phyloP scores from a whole-genome alignment of 1,284 basidiomycete species.

The Waitea zeae region DNA sequence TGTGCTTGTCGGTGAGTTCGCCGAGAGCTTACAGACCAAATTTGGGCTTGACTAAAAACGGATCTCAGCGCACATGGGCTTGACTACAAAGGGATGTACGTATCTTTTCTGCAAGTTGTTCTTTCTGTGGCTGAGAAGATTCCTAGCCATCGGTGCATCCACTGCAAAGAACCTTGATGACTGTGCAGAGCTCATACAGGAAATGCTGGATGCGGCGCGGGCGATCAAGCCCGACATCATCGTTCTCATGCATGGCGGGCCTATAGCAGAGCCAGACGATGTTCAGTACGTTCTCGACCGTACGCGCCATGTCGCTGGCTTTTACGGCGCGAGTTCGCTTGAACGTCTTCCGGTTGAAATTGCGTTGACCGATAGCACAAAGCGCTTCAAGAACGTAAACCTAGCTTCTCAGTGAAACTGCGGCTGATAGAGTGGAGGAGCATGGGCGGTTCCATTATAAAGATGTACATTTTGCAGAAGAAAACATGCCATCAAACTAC shows the following conservation, averaged over 20 bases:
- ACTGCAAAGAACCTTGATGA: conserved; percentile 11
- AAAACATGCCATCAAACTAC: too few species aligned
- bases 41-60: too few species aligned
- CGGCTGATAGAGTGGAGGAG: too few species aligned
- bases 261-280: conserved; percentile 12
- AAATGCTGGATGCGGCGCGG: conserved; percentile 9
- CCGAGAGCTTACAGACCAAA: not conserved
- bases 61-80: conserved; percentile 2
- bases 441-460: too few species aligned
- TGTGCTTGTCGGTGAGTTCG: not conserved
- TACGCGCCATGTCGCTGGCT: conserved; percentile 11
- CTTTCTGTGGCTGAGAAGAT: not conserved
- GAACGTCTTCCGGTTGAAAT: too few species aligned
- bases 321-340: conserved; percentile 15
- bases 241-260: conserved; percentile 13
- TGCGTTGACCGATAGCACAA: too few species aligned
- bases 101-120: not conserved
- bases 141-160: conserved; percentile 10
- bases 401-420: too few species aligned
- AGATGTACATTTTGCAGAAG: too few species aligned
- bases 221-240: conserved; percentile 9
- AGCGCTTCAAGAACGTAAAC: too few species aligned
- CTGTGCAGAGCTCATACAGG: conserved; percentile 9
- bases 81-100: conserved; percentile 3
- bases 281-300: conserved; percentile 11